Evolutionary conservation across 2,329 filamentous ascomycete genomes (phyloP).

Genomic region (Fusarium dlaminii): DNA sequence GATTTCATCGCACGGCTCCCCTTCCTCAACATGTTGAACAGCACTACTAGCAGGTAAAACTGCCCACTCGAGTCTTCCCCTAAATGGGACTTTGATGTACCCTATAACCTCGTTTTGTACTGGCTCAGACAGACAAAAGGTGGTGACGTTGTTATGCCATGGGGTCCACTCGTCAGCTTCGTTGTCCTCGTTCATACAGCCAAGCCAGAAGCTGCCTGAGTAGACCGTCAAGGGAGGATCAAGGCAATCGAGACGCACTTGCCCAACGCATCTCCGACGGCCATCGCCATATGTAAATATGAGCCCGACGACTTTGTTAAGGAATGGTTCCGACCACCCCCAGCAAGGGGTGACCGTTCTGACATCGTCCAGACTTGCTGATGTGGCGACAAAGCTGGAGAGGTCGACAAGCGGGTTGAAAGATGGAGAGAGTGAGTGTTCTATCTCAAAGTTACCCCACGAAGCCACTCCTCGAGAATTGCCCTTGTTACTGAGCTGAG

Average conservation of each 20-base stretch:
- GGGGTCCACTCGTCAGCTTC: neutral
- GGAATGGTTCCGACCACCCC: neutral
- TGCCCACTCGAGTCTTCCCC: neutral
- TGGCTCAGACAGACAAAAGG: neutral
- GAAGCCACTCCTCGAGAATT: rapidly evolving
- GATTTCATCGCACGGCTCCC: neutral
- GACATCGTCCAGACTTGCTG: neutral
- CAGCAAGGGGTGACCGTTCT: neutral
- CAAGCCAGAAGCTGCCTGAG: neutral
- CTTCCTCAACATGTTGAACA: neutral
- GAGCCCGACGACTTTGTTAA: rapidly evolving
- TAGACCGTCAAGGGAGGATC: rapidly evolving
- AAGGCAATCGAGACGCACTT: neutral
- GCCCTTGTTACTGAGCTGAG: rapidly evolving
- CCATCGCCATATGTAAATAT: neutral
- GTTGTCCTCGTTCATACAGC: neutral
- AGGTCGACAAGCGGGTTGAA: rapidly evolving
- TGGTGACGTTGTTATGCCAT: rapidly evolving
- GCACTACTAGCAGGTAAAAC: neutral
- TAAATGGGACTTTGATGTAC: neutral
- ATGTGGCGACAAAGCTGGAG: rapidly evolving
- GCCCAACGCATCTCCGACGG: neutral
- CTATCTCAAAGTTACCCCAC: neutral
- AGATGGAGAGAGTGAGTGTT: neutral
- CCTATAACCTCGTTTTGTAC: rapidly evolving